Evolutionary conservation across 2,329 filamentous ascomycete species (phyloP).

Genomic region (Cadophora sp.): DNA sequence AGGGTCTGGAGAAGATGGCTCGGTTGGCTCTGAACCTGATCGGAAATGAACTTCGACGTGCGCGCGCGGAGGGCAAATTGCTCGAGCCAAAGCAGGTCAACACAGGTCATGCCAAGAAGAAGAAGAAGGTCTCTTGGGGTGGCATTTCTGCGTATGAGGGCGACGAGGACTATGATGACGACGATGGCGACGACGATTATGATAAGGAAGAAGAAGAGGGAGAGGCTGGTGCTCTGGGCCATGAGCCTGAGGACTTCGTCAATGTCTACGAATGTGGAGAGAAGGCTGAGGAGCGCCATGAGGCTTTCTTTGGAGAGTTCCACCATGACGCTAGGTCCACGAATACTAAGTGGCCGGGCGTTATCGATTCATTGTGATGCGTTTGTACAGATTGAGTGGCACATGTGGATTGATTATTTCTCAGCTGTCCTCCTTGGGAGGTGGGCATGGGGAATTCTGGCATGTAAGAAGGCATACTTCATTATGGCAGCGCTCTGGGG

Average conservation of each 20-base stretch:
- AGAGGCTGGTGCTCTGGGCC: not conserved
- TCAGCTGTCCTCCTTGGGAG: too few species aligned
- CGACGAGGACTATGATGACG: not conserved
- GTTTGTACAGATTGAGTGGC: too few species aligned
- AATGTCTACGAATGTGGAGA: not conserved
- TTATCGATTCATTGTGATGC: too few species aligned
- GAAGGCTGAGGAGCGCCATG: not conserved
- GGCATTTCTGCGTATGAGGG: not conserved
- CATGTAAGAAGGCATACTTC: not conserved
- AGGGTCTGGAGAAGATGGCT: not conserved
- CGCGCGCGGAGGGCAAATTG: not conserved
- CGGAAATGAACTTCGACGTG: not conserved
- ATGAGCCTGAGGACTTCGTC: not conserved
- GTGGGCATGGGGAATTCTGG: too few species aligned
- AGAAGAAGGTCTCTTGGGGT: conserved; percentile 1
- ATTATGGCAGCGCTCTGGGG: too few species aligned
- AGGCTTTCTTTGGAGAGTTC: not conserved
- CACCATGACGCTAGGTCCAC: too few species aligned
- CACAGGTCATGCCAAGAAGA: not conserved
- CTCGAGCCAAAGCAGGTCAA: not conserved
- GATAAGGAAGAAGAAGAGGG: not conserved
- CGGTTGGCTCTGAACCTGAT: not conserved
- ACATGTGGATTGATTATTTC: too few species aligned
- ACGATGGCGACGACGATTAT: not conserved
- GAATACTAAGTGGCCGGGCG: too few species aligned